Conservation (phyloP, 768 basidiomycete species). For the Hericium coralloides region DNA sequence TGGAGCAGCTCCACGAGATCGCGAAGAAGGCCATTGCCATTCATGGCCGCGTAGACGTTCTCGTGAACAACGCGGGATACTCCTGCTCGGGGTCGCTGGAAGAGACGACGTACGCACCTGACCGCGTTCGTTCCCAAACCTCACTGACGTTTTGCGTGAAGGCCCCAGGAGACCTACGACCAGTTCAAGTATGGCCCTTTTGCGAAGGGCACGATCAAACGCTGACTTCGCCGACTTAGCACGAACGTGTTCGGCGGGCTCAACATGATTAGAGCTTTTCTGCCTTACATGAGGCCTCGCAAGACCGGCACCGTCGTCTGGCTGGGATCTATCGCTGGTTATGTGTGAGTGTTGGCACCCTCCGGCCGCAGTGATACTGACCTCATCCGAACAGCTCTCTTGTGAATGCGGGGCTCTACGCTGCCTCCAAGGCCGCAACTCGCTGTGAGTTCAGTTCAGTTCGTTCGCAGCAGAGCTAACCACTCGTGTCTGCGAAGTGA, state of each 20-base stretch:
- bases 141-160: not conserved
- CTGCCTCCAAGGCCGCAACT: not conserved
- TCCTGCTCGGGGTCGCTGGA: conserved; percentile 11
- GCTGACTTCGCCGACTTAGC: not conserved
- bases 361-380: too few species aligned
- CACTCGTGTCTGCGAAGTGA: not conserved
- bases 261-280: conserved; percentile 13
- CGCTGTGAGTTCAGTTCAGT: not conserved
- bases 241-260: conserved; percentile 16
- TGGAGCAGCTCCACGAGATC: conserved; percentile 10
- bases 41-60: conserved; percentile 14
- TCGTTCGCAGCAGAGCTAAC: not conserved
- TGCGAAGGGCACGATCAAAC: too few species aligned
- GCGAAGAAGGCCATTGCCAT: conserved; percentile 15
- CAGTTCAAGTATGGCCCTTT: conserved; percentile 10
- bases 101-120: conserved; percentile 9
- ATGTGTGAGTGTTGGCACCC: not conserved
- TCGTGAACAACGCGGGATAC: conserved; percentile 11
- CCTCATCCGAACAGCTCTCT: too few species aligned
- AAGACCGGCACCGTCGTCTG: conserved; percentile 14
- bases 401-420: not conserved
- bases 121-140: not conserved
- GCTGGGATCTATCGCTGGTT: conserved; percentile 10
- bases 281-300: conserved; percentile 15
- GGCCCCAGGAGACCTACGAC: conserved; percentile 15